Conservation (phyloP, 129 eudicot genomes). For the Arctium minus region DNA sequence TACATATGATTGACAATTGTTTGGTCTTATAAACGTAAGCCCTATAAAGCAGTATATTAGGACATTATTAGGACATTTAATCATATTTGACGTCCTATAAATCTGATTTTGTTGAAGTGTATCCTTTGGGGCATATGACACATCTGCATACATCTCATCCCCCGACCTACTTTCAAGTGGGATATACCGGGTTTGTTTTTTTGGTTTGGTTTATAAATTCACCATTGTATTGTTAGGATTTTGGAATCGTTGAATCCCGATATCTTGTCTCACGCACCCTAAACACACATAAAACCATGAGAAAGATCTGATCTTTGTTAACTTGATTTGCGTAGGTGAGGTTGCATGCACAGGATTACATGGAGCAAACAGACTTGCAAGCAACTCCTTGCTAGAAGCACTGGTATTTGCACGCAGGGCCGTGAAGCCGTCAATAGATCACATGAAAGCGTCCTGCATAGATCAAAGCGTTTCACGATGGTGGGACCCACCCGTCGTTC, state of each 20-base stretch:
- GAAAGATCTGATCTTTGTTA: background rate
- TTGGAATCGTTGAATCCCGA: background rate
- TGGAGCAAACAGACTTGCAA: conserved; percentile 94
- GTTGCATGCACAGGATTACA: conserved; percentile 99
- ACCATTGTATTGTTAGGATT: background rate
- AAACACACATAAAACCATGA: background rate
- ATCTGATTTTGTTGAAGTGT: background rate
- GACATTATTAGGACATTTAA: too few species aligned
- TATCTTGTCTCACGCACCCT: background rate
- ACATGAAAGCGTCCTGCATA: conserved; percentile 46
- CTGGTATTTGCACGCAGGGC: conserved; percentile 92
- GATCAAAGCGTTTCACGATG: conserved; percentile 36
- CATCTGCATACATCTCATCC: background rate
- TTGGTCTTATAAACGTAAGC: background rate
- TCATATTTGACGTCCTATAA: background rate
- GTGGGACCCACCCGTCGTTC: conserved; percentile 76
- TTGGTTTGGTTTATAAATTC: background rate
- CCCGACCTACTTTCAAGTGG: background rate
- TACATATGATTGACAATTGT: background rate
- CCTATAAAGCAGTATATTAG: too few species aligned
- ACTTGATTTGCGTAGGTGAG: conserved; percentile 46
- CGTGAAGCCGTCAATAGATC: conserved; percentile 83
- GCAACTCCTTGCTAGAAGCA: conserved; percentile 97
- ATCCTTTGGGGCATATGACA: background rate
- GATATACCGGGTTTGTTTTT: background rate